Conservation (phyloP, 108 stramenopile genomes). For the Phaeodactylum tricornutum region DNA sequence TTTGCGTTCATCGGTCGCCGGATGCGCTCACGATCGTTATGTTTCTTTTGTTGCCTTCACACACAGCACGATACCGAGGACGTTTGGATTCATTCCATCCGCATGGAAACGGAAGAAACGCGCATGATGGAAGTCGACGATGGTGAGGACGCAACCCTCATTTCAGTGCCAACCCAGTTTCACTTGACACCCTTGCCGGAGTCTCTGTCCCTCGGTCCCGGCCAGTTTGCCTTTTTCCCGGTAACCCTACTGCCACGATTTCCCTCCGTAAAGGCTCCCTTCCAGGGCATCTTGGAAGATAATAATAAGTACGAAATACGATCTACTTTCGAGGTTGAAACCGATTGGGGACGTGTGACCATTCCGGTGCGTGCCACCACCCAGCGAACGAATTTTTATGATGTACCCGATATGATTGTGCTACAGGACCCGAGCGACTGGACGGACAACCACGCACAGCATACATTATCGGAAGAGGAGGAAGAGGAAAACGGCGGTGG, state of each 20-base stretch:
- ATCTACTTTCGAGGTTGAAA: conserved; percentile 28
- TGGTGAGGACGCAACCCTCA: too few relatives aligned
- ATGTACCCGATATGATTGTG: conserved; percentile 27
- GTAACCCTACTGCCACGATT: conserved; percentile 36
- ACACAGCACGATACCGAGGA: too few relatives aligned
- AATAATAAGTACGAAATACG: conserved; percentile 21
- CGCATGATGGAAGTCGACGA: too few relatives aligned
- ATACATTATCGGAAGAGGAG: conserved; percentile 1
- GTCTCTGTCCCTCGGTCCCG: too few relatives aligned
- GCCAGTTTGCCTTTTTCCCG: conserved; percentile 35
- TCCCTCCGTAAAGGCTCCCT: conserved; percentile 8
- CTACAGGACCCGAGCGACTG: conserved; percentile 3
- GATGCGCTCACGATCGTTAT: too few relatives aligned
- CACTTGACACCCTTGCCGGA: too few relatives aligned
- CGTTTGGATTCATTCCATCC: too few relatives aligned
- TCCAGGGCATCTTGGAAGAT: neutral
- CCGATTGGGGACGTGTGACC: conserved; percentile 18
- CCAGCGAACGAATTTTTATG: conserved; percentile 22
- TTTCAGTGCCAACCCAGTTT: too few relatives aligned
- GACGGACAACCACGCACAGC: neutral
- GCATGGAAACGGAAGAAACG: too few relatives aligned
- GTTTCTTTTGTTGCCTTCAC: too few relatives aligned
- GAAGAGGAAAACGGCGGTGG: neutral
- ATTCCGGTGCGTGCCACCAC: conserved; percentile 25
- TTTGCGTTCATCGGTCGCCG: too few relatives aligned